Conservation (phyloP, 331 rosid genomes). For the Acacia concinna region DNA sequence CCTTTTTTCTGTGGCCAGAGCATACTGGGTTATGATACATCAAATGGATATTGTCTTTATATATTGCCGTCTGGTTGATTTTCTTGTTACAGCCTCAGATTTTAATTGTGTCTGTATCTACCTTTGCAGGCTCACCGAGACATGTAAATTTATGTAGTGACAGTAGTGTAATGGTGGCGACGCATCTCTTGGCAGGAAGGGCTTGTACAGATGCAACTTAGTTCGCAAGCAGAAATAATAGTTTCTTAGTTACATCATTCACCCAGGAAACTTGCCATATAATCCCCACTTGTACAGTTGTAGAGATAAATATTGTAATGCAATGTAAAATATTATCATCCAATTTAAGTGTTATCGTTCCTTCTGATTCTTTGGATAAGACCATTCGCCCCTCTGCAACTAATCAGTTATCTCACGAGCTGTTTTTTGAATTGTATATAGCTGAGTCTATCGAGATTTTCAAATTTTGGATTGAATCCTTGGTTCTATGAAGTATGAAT, state of each 20-base stretch:
- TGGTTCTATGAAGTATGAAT: neutral
- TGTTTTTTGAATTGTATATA: neutral
- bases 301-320: neutral
- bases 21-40: neutral
- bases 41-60: neutral
- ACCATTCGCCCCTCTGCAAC: neutral
- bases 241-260: neutral
- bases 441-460: neutral
- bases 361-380: neutral
- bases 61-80: neutral
- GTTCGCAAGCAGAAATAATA: constrained; percentile 8
- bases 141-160: constrained; percentile 28
- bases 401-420: neutral
- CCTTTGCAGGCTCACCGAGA: constrained; percentile 39
- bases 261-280: neutral
- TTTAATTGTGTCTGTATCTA: neutral
- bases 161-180: neutral
- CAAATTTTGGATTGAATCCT: neutral
- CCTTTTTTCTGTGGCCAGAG: neutral
- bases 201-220: constrained; percentile 31
- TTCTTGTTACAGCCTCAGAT: neutral
- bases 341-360: neutral
- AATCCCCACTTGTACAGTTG: neutral
- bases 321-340: neutral
- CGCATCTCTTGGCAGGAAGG: neutral